Percentiles rank a stretch among this genome's conserved stretches.
These are phyloP conservation scores for Leccinum glutinopallens DNA, from an alignment of 1,284 basidiomycete species.

Conservation along the genomic window DNA sequence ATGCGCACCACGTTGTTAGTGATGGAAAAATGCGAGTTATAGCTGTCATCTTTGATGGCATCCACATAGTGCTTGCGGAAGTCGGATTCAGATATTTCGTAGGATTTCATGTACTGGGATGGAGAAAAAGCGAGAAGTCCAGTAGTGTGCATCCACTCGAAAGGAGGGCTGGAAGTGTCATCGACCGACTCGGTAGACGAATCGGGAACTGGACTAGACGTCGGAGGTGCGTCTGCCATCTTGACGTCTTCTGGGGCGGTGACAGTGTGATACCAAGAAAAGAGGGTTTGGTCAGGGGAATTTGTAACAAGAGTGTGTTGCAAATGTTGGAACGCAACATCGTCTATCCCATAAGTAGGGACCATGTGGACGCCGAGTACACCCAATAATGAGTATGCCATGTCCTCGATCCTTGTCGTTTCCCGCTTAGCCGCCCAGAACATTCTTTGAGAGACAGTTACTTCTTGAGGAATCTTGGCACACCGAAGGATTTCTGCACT, in stretches of 20 bases:
- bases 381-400: conserved; percentile 33
- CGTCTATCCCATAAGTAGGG: conserved; percentile 26
- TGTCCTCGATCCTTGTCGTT: conserved; percentile 28
- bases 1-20: conserved; percentile 28
- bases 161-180: neutral
- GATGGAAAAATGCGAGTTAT: conserved; percentile 23
- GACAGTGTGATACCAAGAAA: conserved; percentile 26
- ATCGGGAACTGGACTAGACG: neutral
- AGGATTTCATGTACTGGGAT: conserved; percentile 19
- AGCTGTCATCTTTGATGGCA: conserved; percentile 17
- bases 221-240: conserved; percentile 5
- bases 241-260: conserved; percentile 12
- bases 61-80: conserved; percentile 28
- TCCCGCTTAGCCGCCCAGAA: conserved; percentile 28
- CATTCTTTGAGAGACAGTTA: conserved; percentile 31
- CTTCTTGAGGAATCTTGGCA: conserved; percentile 12
- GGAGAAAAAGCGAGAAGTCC: conserved; percentile 31
- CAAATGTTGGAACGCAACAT: conserved; percentile 26
- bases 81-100: conserved; percentile 26
- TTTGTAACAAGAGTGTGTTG: conserved; percentile 26
- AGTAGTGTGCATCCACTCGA: conserved; percentile 12
- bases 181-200: conserved; percentile 2
- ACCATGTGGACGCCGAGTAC: conserved; percentile 25
- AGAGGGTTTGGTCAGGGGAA: conserved; percentile 32
- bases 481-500: conserved; percentile 17